Evolutionary conservation across 106 monocot genomes (phyloP).

Genomic region (Ottelia alismoides): DNA sequence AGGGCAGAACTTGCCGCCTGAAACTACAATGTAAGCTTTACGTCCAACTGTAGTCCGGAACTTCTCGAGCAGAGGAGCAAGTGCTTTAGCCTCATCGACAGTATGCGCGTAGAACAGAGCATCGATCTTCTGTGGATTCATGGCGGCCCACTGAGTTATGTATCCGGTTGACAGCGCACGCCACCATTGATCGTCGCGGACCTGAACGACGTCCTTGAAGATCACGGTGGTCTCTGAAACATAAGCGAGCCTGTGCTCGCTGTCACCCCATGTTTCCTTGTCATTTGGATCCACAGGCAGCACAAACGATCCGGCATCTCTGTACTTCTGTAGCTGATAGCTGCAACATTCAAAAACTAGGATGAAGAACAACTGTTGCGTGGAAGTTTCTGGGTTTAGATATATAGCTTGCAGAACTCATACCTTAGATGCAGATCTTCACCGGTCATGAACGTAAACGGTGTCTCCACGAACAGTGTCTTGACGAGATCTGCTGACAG

Average conservation of each 20-base stretch:
- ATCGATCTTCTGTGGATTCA: slow-evolving; percentile 90
- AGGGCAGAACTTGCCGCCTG: slow-evolving; percentile 71
- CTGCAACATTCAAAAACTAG: too few species aligned
- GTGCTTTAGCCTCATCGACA: slow-evolving; percentile 40
- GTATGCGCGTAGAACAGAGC: slow-evolving; percentile 95
- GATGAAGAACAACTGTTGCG: too few species aligned
- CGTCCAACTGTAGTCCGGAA: slow-evolving; percentile 53
- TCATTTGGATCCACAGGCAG: slow-evolving; percentile 79
- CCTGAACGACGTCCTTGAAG: slow-evolving; percentile 87
- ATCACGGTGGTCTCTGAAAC: slow-evolving; percentile 95
- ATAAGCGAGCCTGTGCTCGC: slow-evolving; percentile 97
- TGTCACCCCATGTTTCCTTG: slow-evolving; percentile 98
- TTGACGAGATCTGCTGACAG: slow-evolving; percentile 88
- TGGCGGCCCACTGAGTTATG: slow-evolving; percentile 95
- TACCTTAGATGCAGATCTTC: slow-evolving; percentile 96
- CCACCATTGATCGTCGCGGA: slow-evolving; percentile 98
- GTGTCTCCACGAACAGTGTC: slow-evolving; percentile 83
- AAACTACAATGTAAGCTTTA: slow-evolving; percentile 88
- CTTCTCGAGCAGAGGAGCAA: slow-evolving; percentile 77
- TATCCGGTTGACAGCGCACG: slow-evolving; percentile 72
- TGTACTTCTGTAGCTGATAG: slow-evolving; percentile 97
- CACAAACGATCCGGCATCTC: slow-evolving; percentile 85
- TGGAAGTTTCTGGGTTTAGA: too few species aligned
- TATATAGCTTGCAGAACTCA: too few species aligned
- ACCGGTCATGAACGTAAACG: slow-evolving; percentile 90